Evolutionary conservation across 2,329 filamentous ascomycete genomes (phyloP).

Genomic region (Penicillium sp.): DNA sequence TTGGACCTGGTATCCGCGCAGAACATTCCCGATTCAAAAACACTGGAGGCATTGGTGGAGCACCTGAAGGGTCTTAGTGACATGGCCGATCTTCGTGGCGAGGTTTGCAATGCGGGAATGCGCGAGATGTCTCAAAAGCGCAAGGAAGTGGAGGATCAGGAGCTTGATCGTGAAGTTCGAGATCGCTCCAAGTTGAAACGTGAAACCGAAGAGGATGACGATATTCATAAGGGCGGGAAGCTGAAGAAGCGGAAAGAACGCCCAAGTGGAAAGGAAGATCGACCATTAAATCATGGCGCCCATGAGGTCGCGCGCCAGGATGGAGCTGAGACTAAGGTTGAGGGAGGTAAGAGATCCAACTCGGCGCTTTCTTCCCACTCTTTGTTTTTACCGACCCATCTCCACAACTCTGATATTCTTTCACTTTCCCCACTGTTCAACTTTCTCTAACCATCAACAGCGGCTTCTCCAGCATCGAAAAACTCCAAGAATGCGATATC

Average conservation of each 20-base stretch:
- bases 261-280: conserved; percentile 60
- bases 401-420: conserved; percentile 14
- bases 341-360: conserved; percentile 50
- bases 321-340: conserved; percentile 57
- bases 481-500: conserved; percentile 40
- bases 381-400: conserved; percentile 17
- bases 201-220: conserved; percentile 47
- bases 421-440: conserved; percentile 4
- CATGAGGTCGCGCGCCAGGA: conserved; percentile 65
- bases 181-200: conserved; percentile 51
- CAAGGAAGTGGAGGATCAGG: conserved; percentile 58
- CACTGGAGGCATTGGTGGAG: conserved; percentile 52
- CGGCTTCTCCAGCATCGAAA: conserved; percentile 41
- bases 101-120: conserved; percentile 60
- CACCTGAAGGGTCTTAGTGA: conserved; percentile 58
- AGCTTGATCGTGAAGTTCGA: conserved; percentile 50
- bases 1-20: conserved; percentile 56
- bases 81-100: conserved; percentile 56
- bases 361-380: conserved; percentile 9
- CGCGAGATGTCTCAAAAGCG: conserved; percentile 58
- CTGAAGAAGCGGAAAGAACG: conserved; percentile 77
- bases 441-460: conserved; percentile 20
- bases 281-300: conserved; percentile 61
- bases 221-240: conserved; percentile 59
- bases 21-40: conserved; percentile 50